Percentiles rank a stretch among this genome's conserved stretches.
Conservation (phyloP, 2,329 filamentous ascomycete species). For the Emmonsiellopsis sp. region DNA sequence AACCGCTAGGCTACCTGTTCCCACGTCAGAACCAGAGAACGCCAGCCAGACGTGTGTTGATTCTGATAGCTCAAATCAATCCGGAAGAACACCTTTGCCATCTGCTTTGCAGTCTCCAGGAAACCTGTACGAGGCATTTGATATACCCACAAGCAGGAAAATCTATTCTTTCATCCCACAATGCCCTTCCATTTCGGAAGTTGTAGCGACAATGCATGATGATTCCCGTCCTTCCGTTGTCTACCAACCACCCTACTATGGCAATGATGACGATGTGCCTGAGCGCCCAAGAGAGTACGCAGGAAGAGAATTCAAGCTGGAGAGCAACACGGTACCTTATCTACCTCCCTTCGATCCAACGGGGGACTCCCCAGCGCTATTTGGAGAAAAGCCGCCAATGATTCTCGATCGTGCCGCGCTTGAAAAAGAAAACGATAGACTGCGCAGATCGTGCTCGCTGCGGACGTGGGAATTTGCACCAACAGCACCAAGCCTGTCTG, state of each 20-base stretch:
- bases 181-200: slow-evolving; percentile 29
- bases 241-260: slow-evolving; percentile 81
- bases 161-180: slow-evolving; percentile 18
- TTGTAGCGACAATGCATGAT: slow-evolving; percentile 49
- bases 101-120: slow-evolving; percentile 12
- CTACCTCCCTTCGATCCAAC: slow-evolving; percentile 67
- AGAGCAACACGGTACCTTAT: slow-evolving; percentile 66
- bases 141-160: slow-evolving; percentile 15
- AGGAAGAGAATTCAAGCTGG: slow-evolving; percentile 72
- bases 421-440: slow-evolving; percentile 42
- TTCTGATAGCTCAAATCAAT: background rate
- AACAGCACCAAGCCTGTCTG: slow-evolving; percentile 59
- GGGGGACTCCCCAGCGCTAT: slow-evolving; percentile 47
- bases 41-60: background rate
- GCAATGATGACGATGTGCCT: slow-evolving; percentile 74
- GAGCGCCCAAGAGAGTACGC: slow-evolving; percentile 71
- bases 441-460: slow-evolving; percentile 52
- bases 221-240: slow-evolving; percentile 57
- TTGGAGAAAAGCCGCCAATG: slow-evolving; percentile 43
- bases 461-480: slow-evolving; percentile 68
- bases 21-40: background rate
- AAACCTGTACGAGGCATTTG: slow-evolving; percentile 22
- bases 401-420: slow-evolving; percentile 44
- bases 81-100: slow-evolving; percentile 7
- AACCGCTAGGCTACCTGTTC: background rate